These are phyloP conservation scores for Cadophora malorum DNA, from an alignment of 2,329 filamentous ascomycete genomes.

Conservation along the genomic window DNA sequence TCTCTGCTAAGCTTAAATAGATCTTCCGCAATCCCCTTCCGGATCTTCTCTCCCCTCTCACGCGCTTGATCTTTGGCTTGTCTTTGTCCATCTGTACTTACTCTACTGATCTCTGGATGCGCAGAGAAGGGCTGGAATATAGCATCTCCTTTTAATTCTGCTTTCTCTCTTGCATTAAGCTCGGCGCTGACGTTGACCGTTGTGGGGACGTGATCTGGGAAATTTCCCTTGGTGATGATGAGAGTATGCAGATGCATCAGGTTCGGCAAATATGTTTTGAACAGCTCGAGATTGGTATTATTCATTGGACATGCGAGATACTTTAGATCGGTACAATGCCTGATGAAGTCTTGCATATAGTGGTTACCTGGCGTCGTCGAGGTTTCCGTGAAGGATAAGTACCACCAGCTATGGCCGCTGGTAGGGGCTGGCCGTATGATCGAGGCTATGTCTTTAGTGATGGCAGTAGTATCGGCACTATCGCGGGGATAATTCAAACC, in stretches of 20 bases:
- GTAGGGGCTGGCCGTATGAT: neutral
- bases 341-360: constrained; percentile 8
- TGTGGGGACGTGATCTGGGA: constrained; percentile 4
- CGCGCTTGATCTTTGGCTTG: constrained; percentile 8
- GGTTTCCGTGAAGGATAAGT: neutral
- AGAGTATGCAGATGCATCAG: constrained; percentile 6
- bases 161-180: neutral
- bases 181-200: constrained; percentile 5
- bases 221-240: constrained; percentile 16
- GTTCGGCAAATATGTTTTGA: constrained; percentile 6
- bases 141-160: neutral
- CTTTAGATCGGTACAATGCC: neutral
- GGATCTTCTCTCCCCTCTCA: constrained; percentile 5
- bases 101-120: constrained; percentile 9
- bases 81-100: neutral
- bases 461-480: neutral
- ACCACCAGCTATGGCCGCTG: constrained; percentile 2
- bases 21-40: constrained; percentile 4
- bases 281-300: constrained; percentile 4
- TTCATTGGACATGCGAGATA: constrained; percentile 15
- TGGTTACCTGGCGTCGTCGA: neutral
- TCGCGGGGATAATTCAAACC: constrained; percentile 1
- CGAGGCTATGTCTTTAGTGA: neutral
- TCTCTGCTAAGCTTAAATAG: neutral
- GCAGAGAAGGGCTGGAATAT: constrained; percentile 5